phyloP scores from a whole-genome alignment of 768 basidiomycete genomes.

The Boletus edulis region DNA sequence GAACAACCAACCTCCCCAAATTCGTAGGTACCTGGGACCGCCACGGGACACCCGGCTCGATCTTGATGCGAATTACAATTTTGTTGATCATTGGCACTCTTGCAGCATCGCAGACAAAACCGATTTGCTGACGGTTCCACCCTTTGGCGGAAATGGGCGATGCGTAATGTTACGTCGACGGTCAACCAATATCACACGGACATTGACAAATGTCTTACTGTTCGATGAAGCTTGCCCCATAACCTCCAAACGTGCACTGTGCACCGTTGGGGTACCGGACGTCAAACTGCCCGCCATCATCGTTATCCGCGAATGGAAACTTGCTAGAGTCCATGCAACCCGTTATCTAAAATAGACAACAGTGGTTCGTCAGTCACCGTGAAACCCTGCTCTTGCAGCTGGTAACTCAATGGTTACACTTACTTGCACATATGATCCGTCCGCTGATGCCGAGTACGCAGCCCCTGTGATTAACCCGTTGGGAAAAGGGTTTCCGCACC shows the following conservation, averaged over 20 bases:
- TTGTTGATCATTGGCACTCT: constrained; percentile 37
- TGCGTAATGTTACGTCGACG: not conserved
- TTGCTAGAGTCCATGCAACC: constrained; percentile 34
- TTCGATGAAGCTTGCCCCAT: constrained; percentile 51
- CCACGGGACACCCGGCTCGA: constrained; percentile 38
- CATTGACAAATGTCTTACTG: constrained; percentile 31
- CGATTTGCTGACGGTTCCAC: constrained; percentile 45
- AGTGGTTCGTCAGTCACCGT: not conserved
- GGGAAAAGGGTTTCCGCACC: constrained; percentile 31
- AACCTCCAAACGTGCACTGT: constrained; percentile 50
- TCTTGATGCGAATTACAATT: constrained; percentile 55
- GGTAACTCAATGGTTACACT: not conserved
- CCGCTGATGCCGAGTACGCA: constrained; percentile 29
- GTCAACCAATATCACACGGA: not conserved
- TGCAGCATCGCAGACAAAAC: constrained; percentile 51
- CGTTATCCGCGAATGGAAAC: constrained; percentile 33
- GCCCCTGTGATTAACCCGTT: constrained; percentile 39
- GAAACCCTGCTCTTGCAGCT: not conserved
- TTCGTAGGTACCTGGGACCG: constrained; percentile 46
- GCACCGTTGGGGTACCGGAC: constrained; percentile 52
- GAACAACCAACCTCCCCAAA: constrained; percentile 40
- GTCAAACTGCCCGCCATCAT: constrained; percentile 51
- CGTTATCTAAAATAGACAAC: constrained; percentile 30
- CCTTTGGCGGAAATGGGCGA: constrained; percentile 21
- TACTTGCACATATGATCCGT: constrained; percentile 42